phyloP scores from a whole-genome alignment of 345 rosid genomes.

The Nephelium lappaceum region DNA sequence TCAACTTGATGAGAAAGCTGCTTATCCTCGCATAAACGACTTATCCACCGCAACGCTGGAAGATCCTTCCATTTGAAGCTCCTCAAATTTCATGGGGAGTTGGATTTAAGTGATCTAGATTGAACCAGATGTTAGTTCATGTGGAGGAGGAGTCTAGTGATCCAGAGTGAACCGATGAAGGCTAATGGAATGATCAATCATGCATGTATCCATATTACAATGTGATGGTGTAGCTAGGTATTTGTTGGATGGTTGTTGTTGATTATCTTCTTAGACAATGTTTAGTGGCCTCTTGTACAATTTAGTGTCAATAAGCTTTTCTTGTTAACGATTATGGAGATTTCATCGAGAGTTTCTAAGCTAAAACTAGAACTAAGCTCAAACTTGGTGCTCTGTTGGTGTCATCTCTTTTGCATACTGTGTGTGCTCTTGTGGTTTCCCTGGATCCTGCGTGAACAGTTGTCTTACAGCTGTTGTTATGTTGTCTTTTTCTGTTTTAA shows the following conservation, averaged over 20 bases:
- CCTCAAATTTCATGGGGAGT: neutral
- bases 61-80: conserved; percentile 62
- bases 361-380: neutral
- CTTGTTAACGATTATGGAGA: neutral
- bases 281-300: conserved; percentile 20
- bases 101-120: conserved; percentile 3
- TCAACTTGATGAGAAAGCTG: conserved; percentile 87
- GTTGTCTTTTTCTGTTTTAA: neutral
- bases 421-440: neutral
- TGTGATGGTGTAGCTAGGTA: conserved; percentile 21
- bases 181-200: conserved; percentile 13
- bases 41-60: conserved; percentile 71
- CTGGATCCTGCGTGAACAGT: neutral
- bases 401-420: neutral
- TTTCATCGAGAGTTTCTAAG: neutral
- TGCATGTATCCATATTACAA: conserved; percentile 12
- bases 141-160: neutral
- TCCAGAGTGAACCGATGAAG: conserved; percentile 7
- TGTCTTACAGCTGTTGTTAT: neutral
- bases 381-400: neutral
- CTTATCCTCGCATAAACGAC: conserved; percentile 87
- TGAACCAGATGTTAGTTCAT: conserved; percentile 3
- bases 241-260: conserved; percentile 34
- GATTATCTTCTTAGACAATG: conserved; percentile 23
- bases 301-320: conserved; percentile 18